Base-by-base conservation (phyloP, 306 rosid species). In the Cyclanthera cordifolia region DNA sequence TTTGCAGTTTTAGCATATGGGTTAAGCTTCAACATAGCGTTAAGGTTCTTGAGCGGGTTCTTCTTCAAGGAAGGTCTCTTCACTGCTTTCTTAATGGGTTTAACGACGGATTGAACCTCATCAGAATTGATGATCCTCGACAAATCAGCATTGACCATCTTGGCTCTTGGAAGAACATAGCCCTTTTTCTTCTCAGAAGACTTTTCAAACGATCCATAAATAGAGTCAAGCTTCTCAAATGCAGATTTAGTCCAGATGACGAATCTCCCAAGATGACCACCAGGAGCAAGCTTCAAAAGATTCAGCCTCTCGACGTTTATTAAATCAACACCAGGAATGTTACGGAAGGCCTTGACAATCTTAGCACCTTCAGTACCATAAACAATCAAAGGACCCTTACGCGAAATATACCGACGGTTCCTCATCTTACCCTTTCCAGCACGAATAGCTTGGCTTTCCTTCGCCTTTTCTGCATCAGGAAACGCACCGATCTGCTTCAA, bases 181-280 rank as follows among this genome's bases (percentile, higher is more conserved):
- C 88, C 88, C 71, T 82, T 86, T 83, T 91, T 91, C 88, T 85
- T 86, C 82, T 83, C 90, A 0, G 95, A 86, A 0, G 68, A 10
- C 83, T 81, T 91, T 4, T 91, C 96, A 10, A 91, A 88, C 0
- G 97, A 79, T 0, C 97, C 96, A 13, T 91, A 91, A 10, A 91
- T 83, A 0, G 97, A 88, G 32, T 91, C 97, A 0, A 91, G 76
- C 73, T 86, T 91, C 90, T 91, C 96, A 16, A 91, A 83, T 16
- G 97, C 96, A 6, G 90, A 76, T 34, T 88, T 86, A 0, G 96
- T 91, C 97, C 97, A 91, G 48, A 91, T 77, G 8, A 91, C 95
- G 3, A 91, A 86, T 72, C 97, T 78, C 0, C 95, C 95, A 1
- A 91, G 83, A 58, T 91, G 97, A 10, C 97, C 97, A 53, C 94